Percentiles rank a stretch among this genome's conserved stretches.
phyloP scores from a whole-genome alignment of 2,329 filamentous ascomycete species.

The Pseudogymnoascus sp. region DNA sequence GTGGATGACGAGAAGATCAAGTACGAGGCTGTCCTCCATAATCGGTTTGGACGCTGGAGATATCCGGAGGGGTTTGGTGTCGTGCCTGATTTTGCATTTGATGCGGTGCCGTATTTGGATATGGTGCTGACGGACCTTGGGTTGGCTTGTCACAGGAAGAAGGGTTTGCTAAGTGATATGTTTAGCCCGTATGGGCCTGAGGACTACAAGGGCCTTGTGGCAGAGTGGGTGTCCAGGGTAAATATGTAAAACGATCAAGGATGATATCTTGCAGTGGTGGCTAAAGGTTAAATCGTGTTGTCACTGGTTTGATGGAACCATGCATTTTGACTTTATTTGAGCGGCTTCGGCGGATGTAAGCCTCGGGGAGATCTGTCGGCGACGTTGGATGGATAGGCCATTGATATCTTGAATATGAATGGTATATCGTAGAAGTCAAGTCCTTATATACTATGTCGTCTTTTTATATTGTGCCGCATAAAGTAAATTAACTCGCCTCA shows the following conservation, averaged over 20 bases:
- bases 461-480: background rate
- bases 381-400: background rate
- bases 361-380: background rate
- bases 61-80: conserved; percentile 59
- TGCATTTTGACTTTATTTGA: background rate
- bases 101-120: conserved; percentile 66
- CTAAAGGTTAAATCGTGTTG: background rate
- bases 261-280: background rate
- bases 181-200: conserved; percentile 37
- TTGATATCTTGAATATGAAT: background rate
- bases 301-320: background rate
- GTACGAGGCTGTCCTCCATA: conserved; percentile 54
- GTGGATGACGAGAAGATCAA: conserved; percentile 33
- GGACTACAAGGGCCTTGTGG: conserved; percentile 38
- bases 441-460: background rate
- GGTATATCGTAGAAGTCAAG: background rate
- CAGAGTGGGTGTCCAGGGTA: conserved; percentile 31
- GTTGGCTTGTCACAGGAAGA: conserved; percentile 47
- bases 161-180: conserved; percentile 34
- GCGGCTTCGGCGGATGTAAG: background rate
- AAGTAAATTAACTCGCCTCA: background rate
- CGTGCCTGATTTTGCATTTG: conserved; percentile 66
- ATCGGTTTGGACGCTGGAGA: conserved; percentile 61
- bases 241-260: background rate
- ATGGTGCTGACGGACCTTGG: conserved; percentile 58